Conservation (phyloP, 345 rosid species). For the Erodium maritimum region DNA sequence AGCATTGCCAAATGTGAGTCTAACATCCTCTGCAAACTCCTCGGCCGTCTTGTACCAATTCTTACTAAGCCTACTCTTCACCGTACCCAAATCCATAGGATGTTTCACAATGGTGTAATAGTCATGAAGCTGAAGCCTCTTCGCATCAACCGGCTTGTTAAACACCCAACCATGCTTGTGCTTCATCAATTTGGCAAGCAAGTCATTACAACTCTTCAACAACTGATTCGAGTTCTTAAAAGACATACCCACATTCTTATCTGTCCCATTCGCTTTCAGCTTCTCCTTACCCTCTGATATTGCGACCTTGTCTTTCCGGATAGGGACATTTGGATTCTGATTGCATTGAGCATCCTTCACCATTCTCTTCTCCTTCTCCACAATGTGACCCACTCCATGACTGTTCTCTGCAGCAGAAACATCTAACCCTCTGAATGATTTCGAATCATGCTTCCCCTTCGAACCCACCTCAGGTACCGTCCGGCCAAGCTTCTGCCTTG, state of each 20-base stretch:
- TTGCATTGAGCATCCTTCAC: slow-evolving; percentile 23
- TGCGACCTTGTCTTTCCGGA: slow-evolving; percentile 17
- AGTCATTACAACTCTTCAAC: slow-evolving; percentile 34
- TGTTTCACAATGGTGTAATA: slow-evolving; percentile 55
- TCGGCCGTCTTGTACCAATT: slow-evolving; percentile 52
- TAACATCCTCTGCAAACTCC: slow-evolving; percentile 79
- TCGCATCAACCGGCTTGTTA: slow-evolving; percentile 67
- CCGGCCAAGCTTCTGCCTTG: slow-evolving; percentile 10
- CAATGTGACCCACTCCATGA: slow-evolving; percentile 14
- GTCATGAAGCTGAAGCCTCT: slow-evolving; percentile 62
- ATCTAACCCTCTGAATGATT: slow-evolving; percentile 10
- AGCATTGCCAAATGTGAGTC: slow-evolving; percentile 76
- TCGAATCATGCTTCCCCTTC: slow-evolving; percentile 22
- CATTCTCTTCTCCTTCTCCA: slow-evolving; percentile 22
- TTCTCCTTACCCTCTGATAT: slow-evolving; percentile 35
- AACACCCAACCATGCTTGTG: slow-evolving; percentile 86
- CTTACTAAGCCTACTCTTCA: slow-evolving; percentile 51
- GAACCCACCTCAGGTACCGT: slow-evolving; percentile 38
- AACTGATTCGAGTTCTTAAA: slow-evolving; percentile 1
- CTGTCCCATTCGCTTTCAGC: slow-evolving; percentile 23
- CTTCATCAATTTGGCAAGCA: slow-evolving; percentile 68
- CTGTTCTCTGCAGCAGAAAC: too few species aligned
- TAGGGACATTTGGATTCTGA: slow-evolving; percentile 15
- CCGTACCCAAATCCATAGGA: slow-evolving; percentile 95
- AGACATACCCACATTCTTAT: slow-evolving; percentile 31